Base-by-base conservation (phyloP, 2,329 filamentous ascomycete genomes). In the Colletotrichum cereale region DNA sequence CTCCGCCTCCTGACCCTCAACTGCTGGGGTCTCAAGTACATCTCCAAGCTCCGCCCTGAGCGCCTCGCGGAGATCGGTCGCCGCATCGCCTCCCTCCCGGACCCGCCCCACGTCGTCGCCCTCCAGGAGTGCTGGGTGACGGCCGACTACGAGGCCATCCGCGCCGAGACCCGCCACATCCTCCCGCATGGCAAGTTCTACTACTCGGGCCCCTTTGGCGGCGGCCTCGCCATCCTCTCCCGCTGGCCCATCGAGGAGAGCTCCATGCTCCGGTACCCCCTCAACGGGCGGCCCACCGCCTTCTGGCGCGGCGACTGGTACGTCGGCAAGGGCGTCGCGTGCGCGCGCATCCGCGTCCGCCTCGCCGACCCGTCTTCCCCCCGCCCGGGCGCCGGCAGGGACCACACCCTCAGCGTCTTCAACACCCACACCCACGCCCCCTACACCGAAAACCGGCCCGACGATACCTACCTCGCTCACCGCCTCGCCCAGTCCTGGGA, bases 221-320 rank as follows among this genome's bases (percentile, higher is more conserved):
- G 91, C 60, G 96, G 96, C 1, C 86, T 99, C 52, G 96, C 91
- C 66, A 96, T 98, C 74, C 85, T 98, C 58, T 97, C 94, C 58
- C 89, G 90, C 86, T 98, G 95, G 94, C 95, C 96, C 29, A 95
- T 99, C 74, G 92, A 94, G 77, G 93, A 97, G 84, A 95, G 92
- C 81, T 91, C 88, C 77, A 97, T 98, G 94, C 87, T 90, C 75
- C 87, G 86, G 4, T 99, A 98, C 79, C 90, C 94, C n/a, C 87
- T 99, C 64, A 98, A 97, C 80, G 96, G 96, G 24, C 89, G 96
- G 24, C 96, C 96, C 7, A 96, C 95, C 12, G 96, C 96, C 5
- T 97, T 98, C 82, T 98, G 92, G 83, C 88, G 96, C 72, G 96
- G 96, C 14, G 96, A 98, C 81, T 98, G 96, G 94, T 98, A 91